phyloP scores from a whole-genome alignment of 495 filamentous ascomycete species.

The Aspergillus sparsus region DNA sequence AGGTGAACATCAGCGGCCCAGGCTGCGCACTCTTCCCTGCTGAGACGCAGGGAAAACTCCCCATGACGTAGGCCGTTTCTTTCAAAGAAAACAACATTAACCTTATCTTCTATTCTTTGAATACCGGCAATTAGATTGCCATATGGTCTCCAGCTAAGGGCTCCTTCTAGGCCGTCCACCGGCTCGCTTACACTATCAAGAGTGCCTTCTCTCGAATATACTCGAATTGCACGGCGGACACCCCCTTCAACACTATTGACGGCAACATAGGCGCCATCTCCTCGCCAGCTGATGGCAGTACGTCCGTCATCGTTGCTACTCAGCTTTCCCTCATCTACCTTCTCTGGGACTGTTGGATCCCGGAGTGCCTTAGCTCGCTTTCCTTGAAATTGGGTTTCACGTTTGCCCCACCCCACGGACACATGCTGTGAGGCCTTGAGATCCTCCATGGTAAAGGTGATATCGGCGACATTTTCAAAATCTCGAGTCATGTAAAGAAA shows the following conservation, averaged over 20 bases:
- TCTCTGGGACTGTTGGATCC: conserved; percentile 94
- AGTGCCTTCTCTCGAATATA: conserved; percentile 86
- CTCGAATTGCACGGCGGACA: conserved; percentile 73
- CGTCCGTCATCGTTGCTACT: conserved; percentile 69
- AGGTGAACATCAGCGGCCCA: conserved; percentile 62
- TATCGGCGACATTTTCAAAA: conserved; percentile 78
- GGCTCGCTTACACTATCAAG: conserved; percentile 92
- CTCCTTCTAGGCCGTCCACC: conserved; percentile 82
- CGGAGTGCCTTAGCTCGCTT: conserved; percentile 85
- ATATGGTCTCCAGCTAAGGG: conserved; percentile 86
- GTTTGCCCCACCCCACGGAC: conserved; percentile 97
- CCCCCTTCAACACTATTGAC: conserved; percentile 72
- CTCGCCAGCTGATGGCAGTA: conserved; percentile 84
- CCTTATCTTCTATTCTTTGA: conserved; percentile 64
- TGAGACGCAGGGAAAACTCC: conserved; percentile 75
- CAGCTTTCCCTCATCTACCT: conserved; percentile 78
- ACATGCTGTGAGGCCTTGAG: conserved; percentile 90
- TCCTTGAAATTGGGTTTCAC: conserved; percentile 96
- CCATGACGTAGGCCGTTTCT: conserved; percentile 93
- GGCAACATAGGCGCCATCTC: conserved; percentile 89
- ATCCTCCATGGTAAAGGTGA: conserved; percentile 71
- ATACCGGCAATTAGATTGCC: conserved; percentile 88
- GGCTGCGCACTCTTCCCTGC: conserved; percentile 55
- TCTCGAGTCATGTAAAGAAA: conserved; percentile 89
- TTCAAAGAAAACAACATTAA: conserved; percentile 95